Percentiles rank a stretch among this genome's conserved stretches.
Conservation (phyloP, 1,284 basidiomycete species). For the Ceratobasidium sp. region DNA sequence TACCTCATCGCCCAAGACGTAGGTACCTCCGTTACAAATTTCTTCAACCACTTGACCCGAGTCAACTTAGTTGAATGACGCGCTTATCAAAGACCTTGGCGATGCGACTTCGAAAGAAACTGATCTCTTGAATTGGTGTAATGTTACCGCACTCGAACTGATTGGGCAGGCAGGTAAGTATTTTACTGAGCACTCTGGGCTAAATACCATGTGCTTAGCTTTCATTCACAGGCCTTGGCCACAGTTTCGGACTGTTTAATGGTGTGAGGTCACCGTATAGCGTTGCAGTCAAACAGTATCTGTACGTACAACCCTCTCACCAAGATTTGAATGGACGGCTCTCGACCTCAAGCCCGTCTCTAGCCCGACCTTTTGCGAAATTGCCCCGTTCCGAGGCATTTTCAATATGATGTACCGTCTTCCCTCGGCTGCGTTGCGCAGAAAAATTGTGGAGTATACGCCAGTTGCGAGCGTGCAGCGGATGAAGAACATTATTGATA, state of each 20-base stretch:
- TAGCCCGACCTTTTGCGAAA: neutral
- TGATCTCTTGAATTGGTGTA: conserved; percentile 29
- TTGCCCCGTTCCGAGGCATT: neutral
- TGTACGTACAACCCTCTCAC: neutral
- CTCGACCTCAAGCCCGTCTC: neutral
- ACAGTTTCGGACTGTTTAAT: conserved; percentile 17
- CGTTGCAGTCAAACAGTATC: neutral
- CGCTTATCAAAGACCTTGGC: neutral
- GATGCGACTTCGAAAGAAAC: neutral
- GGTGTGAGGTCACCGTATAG: conserved; percentile 22
- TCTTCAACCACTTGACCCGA: neutral
- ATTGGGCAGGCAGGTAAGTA: conserved; percentile 38
- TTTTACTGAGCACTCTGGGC: neutral
- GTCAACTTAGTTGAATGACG: neutral
- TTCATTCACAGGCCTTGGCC: conserved; percentile 15
- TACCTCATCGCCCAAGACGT: conserved; percentile 6
- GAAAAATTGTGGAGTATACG: conserved; percentile 16
- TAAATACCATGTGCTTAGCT: neutral
- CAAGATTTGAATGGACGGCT: no score
- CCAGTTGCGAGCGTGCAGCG: neutral
- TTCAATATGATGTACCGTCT: neutral
- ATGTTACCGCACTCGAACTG: conserved; percentile 20
- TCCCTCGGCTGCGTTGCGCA: neutral
- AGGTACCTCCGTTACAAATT: neutral
- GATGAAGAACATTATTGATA: conserved; percentile 21